Conservation (phyloP, 257 asterid genomes). For the Paulownia fortunei region DNA sequence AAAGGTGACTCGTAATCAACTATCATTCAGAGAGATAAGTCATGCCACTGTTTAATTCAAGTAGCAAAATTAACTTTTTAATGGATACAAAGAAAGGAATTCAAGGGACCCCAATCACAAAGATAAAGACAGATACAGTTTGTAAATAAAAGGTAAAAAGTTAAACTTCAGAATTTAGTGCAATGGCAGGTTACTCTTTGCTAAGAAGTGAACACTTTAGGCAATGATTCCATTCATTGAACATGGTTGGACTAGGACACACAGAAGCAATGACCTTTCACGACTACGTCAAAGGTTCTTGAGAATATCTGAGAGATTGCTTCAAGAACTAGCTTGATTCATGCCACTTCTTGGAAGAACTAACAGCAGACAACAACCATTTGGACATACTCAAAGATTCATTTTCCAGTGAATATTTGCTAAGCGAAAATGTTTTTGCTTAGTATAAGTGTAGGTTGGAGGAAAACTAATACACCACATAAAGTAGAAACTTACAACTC, state of each 20-base stretch:
- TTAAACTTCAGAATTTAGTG: not conserved
- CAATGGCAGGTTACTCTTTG: not conserved
- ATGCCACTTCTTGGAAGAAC: constrained; percentile 14
- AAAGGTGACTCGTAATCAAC: not conserved
- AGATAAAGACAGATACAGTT: not conserved
- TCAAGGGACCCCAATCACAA: not conserved
- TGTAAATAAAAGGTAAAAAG: not conserved
- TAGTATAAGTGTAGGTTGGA: not conserved
- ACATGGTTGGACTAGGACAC: constrained; percentile 10
- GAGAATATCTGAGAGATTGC: constrained; percentile 24
- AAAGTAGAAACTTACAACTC: constrained; percentile 10
- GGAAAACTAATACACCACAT: constrained; percentile 7
- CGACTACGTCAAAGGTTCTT: not conserved
- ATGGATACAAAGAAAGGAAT: not conserved
- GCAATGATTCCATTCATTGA: not conserved
- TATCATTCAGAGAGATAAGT: not conserved
- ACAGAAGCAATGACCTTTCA: constrained; percentile 4
- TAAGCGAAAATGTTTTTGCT: not conserved
- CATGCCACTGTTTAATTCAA: not conserved
- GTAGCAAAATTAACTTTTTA: not conserved
- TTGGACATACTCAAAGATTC: not conserved
- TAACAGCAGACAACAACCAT: constrained; percentile 1
- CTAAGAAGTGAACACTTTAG: not conserved
- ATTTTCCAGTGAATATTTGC: constrained; percentile 17
- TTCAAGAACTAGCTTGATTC: constrained; percentile 2